Percentiles rank a stretch among this genome's conserved stretches.
Conservation (phyloP, 257 asterid genomes). For the Solanum etuberosum region DNA sequence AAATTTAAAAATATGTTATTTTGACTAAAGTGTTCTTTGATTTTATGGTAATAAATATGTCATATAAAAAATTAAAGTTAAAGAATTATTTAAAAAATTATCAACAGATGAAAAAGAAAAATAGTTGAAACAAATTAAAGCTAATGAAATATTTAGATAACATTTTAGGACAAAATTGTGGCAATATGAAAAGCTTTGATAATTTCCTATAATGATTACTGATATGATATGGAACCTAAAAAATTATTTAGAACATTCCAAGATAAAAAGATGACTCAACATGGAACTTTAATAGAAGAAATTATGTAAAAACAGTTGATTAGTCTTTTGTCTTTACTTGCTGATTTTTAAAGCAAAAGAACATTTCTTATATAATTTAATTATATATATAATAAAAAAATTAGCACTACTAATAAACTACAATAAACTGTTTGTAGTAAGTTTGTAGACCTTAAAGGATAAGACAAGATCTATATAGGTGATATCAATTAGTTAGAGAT, state of each 20-base stretch:
- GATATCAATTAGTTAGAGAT: not conserved
- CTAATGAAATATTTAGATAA: not conserved
- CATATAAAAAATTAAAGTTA: not conserved
- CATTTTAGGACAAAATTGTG: not conserved
- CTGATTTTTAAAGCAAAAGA: not conserved
- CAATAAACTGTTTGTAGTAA: not conserved
- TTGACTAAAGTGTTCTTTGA: too few species aligned
- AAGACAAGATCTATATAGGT: not conserved
- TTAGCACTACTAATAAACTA: not conserved
- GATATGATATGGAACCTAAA: not conserved
- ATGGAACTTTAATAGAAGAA: not conserved
- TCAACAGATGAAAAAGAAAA: too few species aligned
- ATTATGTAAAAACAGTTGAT: conserved; percentile 10
- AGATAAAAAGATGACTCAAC: not conserved
- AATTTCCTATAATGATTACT: not conserved
- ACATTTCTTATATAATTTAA: not conserved
- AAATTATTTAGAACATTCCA: not conserved
- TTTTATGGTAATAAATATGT: not conserved
- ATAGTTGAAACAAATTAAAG: not conserved
- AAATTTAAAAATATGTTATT: too few species aligned
- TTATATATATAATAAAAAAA: not conserved
- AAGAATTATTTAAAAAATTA: too few species aligned
- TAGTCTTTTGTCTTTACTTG: conserved; percentile 15
- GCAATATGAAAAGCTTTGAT: not conserved
- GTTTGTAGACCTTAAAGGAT: not conserved